phyloP scores from a whole-genome alignment of 305 asterid genomes.

The Euphrasia arctica region DNA sequence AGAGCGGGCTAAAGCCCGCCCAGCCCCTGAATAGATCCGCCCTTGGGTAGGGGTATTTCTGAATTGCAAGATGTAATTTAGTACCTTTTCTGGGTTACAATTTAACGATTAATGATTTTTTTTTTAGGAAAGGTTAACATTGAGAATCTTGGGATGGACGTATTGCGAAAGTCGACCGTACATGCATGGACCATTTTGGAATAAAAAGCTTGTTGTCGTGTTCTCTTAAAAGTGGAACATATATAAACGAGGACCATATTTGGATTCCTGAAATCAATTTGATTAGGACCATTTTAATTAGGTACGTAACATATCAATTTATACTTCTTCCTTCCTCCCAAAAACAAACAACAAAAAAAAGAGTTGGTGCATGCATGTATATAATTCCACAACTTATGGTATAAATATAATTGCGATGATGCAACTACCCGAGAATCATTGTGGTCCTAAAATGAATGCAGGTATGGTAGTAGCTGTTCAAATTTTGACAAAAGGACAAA shows the following conservation, averaged over 20 bases:
- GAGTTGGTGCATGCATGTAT: too few species aligned
- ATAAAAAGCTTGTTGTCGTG: slow-evolving; percentile 7
- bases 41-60: too few species aligned
- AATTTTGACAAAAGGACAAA: neutral
- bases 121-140: too few species aligned
- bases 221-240: slow-evolving; percentile 17
- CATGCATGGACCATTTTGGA: neutral
- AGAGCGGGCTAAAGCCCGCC: too few species aligned
- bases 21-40: too few species aligned
- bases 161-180: slow-evolving; percentile 21
- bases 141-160: neutral
- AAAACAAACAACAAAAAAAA: too few species aligned
- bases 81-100: too few species aligned
- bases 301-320: too few species aligned
- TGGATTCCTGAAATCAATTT: neutral
- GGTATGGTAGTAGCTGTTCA: slow-evolving; percentile 8
- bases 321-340: too few species aligned
- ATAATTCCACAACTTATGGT: too few species aligned
- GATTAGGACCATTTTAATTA: slow-evolving; percentile 24
- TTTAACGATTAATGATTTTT: too few species aligned
- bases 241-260: slow-evolving; percentile 18
- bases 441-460: slow-evolving; percentile 15
- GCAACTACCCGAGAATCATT: slow-evolving; percentile 15
- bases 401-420: slow-evolving; percentile 3
- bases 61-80: too few species aligned